These are phyloP conservation scores for Leptoxyphium fumago DNA, from an alignment of 2,329 filamentous ascomycete species.

Conservation along the genomic window DNA sequence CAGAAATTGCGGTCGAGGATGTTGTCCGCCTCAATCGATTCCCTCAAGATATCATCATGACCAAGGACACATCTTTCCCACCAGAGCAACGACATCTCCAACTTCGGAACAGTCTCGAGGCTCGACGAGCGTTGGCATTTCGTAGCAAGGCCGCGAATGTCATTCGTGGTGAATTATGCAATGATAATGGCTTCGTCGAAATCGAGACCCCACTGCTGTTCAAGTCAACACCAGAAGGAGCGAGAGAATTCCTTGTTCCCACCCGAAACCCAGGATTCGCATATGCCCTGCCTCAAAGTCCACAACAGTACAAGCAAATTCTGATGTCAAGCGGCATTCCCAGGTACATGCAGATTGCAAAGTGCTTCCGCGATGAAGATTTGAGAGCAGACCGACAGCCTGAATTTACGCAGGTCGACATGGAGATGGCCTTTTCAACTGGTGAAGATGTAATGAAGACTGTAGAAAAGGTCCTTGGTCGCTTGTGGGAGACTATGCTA, in stretches of 20 bases:
- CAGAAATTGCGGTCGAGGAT: slow-evolving; percentile 48
- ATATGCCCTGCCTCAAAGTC: slow-evolving; percentile 89
- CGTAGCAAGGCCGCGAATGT: slow-evolving; percentile 46
- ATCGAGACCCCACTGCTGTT: slow-evolving; percentile 90
- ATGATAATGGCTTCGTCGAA: slow-evolving; percentile 49
- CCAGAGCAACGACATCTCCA: slow-evolving; percentile 69
- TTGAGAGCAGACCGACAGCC: slow-evolving; percentile 83
- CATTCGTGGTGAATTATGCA: slow-evolving; percentile 39
- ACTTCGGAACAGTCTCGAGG: slow-evolving; percentile 54
- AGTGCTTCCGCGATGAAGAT: slow-evolving; percentile 92
- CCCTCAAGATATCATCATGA: slow-evolving; percentile 61
- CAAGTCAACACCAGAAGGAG: slow-evolving; percentile 94
- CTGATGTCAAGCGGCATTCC: slow-evolving; percentile 80
- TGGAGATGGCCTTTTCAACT: slow-evolving; percentile 80
- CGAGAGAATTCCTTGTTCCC: slow-evolving; percentile 85
- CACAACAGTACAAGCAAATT: slow-evolving; percentile 97
- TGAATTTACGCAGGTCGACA: slow-evolving; percentile 89
- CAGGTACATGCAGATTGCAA: slow-evolving; percentile 82
- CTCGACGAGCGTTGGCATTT: slow-evolving; percentile 55
- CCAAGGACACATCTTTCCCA: slow-evolving; percentile 57
- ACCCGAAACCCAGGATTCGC: slow-evolving; percentile 61
- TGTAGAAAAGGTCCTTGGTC: slow-evolving; percentile 39
- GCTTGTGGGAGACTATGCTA: slow-evolving; percentile 40
- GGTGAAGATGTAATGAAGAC: slow-evolving; percentile 54
- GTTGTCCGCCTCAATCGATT: slow-evolving; percentile 60